Evolutionary conservation across 306 rosid species (phyloP).

Genomic region (Potentilla sterilis): DNA sequence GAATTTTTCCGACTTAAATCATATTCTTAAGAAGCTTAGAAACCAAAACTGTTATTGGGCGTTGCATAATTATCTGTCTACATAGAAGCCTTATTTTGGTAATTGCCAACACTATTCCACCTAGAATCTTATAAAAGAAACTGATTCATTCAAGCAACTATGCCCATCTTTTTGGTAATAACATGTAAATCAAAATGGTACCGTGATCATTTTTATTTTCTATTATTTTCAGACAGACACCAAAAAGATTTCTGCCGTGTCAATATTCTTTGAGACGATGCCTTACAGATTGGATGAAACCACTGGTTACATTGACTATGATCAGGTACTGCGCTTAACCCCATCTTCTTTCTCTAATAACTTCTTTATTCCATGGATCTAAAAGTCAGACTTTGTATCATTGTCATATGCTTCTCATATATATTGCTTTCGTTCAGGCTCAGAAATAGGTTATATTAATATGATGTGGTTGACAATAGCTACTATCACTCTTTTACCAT

Average conservation of each 20-base stretch:
- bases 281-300: conserved; percentile 82
- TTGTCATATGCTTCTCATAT: neutral
- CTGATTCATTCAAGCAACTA: neutral
- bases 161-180: neutral
- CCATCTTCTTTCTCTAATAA: neutral
- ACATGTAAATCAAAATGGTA: neutral
- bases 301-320: conserved; percentile 92
- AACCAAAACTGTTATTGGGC: neutral
- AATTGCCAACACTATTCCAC: neutral
- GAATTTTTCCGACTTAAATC: neutral
- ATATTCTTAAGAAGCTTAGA: neutral
- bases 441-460: neutral
- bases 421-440: neutral
- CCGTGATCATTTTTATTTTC: neutral
- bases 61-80: neutral
- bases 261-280: conserved; percentile 80
- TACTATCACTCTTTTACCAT: neutral
- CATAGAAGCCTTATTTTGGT: neutral
- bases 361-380: neutral
- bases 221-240: conserved; percentile 77
- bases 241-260: conserved; percentile 87
- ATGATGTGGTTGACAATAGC: neutral
- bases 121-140: neutral
- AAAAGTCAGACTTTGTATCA: neutral
- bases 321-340: conserved; percentile 54